Conservation (phyloP, 495 filamentous ascomycete genomes). For the Aspergillus sclerotioniger region DNA sequence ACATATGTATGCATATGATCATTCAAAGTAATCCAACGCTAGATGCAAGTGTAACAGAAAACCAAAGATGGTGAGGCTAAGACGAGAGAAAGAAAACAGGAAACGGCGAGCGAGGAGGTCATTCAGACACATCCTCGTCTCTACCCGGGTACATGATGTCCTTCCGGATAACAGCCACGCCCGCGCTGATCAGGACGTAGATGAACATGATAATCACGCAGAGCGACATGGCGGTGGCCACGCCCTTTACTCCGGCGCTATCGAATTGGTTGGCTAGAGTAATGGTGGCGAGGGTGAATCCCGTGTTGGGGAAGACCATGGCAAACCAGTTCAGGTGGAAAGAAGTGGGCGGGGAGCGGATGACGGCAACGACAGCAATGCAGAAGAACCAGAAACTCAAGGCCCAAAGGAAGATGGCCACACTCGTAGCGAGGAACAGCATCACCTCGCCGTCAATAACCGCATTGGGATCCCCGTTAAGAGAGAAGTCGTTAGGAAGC, state of each 20-base stretch:
- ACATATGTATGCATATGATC: no score
- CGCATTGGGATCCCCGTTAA: conserved; percentile 29
- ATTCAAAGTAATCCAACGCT: no score
- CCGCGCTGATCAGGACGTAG: conserved; percentile 53
- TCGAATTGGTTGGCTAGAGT: conserved; percentile 40
- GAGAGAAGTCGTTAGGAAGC: conserved; percentile 35
- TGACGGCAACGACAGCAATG: conserved; percentile 52
- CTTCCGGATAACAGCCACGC: conserved; percentile 49
- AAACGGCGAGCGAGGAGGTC: conserved; percentile 1
- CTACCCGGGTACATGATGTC: conserved; percentile 63
- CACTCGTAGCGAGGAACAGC: conserved; percentile 46
- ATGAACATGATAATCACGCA: conserved; percentile 56
- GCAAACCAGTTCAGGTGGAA: conserved; percentile 52
- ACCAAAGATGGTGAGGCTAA: background rate
- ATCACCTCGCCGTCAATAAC: conserved; percentile 39
- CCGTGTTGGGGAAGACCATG: conserved; percentile 51
- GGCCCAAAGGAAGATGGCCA: conserved; percentile 66
- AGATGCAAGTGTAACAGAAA: background rate
- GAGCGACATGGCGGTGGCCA: conserved; percentile 45
- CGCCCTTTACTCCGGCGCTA: conserved; percentile 38
- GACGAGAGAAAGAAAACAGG: background rate
- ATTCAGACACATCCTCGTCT: conserved; percentile 56
- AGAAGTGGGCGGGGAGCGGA: conserved; percentile 49
- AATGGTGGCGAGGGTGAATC: conserved; percentile 48
- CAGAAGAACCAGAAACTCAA: conserved; percentile 72